These are phyloP conservation scores for Leccinum obscurum DNA, from an alignment of 768 basidiomycete genomes.

Conservation along the genomic window DNA sequence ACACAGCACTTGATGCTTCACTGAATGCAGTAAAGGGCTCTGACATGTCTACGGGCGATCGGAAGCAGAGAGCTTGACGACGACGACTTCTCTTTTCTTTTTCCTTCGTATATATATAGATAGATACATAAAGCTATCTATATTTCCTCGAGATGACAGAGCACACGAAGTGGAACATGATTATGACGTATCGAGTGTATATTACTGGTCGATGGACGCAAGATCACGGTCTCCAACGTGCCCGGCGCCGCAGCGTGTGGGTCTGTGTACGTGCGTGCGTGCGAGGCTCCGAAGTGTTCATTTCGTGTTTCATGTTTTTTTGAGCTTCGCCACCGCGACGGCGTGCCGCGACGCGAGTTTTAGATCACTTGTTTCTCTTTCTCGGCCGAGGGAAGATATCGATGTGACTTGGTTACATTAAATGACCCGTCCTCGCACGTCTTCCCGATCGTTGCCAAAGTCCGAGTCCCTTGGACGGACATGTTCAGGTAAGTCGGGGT, in stretches of 20 bases:
- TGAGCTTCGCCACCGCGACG: not conserved
- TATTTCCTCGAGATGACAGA: not conserved
- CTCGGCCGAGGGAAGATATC: not conserved
- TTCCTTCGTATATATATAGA: not conserved
- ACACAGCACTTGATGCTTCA: not conserved
- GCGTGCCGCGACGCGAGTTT: not conserved
- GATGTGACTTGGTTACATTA: not conserved
- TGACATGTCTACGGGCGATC: too few species aligned
- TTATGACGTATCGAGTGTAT: not conserved
- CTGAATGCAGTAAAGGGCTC: too few species aligned
- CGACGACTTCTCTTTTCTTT: not conserved
- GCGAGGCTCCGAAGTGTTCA: not conserved
- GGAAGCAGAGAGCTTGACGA: not conserved
- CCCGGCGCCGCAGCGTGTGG: not conserved
- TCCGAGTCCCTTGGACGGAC: not conserved
- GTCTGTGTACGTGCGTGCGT: not conserved
- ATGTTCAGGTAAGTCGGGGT: not conserved
- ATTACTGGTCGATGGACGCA: not conserved
- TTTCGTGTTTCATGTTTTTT: slow-evolving; percentile 4
- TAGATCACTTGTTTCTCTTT: not conserved
- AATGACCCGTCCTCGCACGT: not conserved
- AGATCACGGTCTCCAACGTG: not conserved
- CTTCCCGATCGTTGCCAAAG: too few species aligned
- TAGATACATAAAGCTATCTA: not conserved
- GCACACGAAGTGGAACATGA: not conserved